A percentile compares a stretch with the other conserved stretches of the same genome.
Conservation (phyloP, 805 yeast genomes). For the Barnettozyma botsteinii region DNA sequence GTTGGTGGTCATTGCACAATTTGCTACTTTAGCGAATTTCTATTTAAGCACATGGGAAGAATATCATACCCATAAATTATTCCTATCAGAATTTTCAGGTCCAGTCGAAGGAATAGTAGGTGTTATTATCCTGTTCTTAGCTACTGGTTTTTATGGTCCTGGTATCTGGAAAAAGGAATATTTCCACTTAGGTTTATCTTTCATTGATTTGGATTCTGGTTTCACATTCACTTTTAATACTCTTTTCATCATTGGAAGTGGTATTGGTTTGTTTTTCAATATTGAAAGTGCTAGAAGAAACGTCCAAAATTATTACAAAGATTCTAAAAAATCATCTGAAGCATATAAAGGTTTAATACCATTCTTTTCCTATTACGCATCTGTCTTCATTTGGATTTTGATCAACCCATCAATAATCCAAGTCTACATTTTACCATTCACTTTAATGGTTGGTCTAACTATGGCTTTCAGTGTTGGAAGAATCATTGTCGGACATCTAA, state of each 20-base stretch:
- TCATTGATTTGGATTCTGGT: slow-evolving; percentile 6
- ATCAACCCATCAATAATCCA: slow-evolving; percentile 41
- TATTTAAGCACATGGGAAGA: slow-evolving; percentile 95
- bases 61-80: slow-evolving; percentile 80
- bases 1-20: slow-evolving; percentile 55
- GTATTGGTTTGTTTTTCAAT: slow-evolving; percentile 54
- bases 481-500: slow-evolving; percentile 81
- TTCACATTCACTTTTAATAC: slow-evolving; percentile 36
- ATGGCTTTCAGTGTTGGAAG: slow-evolving; percentile 88
- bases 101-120: slow-evolving; percentile 91
- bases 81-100: slow-evolving; percentile 75
- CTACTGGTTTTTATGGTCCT: slow-evolving; percentile 69
- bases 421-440: slow-evolving; percentile 45
- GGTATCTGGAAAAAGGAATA: slow-evolving; percentile 52
- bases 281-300: slow-evolving; percentile 61
- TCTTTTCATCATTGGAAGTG: slow-evolving; percentile 46
- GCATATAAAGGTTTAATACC: slow-evolving; percentile 62
- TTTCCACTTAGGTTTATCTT: slow-evolving; percentile 28
- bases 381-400: slow-evolving; percentile 35
- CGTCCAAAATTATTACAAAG: slow-evolving; percentile 43
- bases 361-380: slow-evolving; percentile 38
- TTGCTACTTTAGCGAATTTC: slow-evolving; percentile 74
- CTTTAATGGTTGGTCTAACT: slow-evolving; percentile 65
- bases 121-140: slow-evolving; percentile 45
- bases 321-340: slow-evolving; percentile 22